Percentiles rank a stretch among this genome's conserved stretches.
These are phyloP conservation scores for Neurospora terricola DNA, from an alignment of 495 filamentous ascomycete genomes.

Conservation along the genomic window DNA sequence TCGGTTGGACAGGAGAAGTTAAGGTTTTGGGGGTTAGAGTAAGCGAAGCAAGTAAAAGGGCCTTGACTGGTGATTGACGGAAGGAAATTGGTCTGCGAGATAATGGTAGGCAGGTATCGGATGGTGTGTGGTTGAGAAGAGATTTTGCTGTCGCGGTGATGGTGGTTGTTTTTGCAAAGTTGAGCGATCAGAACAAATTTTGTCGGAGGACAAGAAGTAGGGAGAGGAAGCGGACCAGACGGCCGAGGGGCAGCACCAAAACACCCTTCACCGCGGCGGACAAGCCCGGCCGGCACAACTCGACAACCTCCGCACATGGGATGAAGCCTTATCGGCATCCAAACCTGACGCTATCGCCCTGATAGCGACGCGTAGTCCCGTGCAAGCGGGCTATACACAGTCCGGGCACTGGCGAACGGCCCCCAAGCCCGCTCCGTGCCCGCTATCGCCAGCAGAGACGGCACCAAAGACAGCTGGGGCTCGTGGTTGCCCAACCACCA, in stretches of 20 bases:
- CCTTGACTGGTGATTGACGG: no score
- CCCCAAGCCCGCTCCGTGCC: background rate
- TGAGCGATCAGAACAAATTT: background rate
- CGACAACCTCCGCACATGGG: background rate
- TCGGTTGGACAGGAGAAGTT: background rate
- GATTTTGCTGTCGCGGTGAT: no score
- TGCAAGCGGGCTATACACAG: background rate
- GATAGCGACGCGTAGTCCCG: background rate
- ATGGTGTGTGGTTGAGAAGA: no score
- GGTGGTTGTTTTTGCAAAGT: background rate
- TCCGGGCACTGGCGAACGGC: background rate
- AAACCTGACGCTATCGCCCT: background rate
- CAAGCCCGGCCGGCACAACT: background rate
- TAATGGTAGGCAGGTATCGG: no score
- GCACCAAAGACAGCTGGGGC: background rate
- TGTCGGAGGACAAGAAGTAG: background rate
- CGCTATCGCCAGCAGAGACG: background rate
- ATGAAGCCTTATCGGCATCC: background rate
- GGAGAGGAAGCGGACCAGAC: background rate
- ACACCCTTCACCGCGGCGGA: background rate
- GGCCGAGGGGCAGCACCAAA: background rate
- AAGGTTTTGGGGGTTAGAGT: no score
- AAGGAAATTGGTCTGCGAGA: no score
- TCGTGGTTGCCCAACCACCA: background rate
- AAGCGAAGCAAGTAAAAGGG: no score